These are phyloP conservation scores for Phytopythium aichiense DNA, from an alignment of 352 stramenopile species.

Conservation along the genomic window DNA sequence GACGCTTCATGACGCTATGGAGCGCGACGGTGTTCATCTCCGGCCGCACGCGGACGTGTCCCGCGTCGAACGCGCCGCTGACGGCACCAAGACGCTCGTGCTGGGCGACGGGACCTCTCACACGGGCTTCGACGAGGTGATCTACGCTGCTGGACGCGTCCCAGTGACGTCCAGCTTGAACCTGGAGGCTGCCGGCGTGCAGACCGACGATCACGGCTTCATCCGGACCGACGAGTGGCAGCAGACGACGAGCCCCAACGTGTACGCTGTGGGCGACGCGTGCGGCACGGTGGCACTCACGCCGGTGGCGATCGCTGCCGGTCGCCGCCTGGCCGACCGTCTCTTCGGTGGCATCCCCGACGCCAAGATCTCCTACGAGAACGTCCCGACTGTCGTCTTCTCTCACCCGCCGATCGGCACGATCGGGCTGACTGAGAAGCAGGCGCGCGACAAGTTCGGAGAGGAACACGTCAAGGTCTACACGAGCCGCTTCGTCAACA, in stretches of 20 bases:
- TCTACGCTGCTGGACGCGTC: slow-evolving; percentile 80
- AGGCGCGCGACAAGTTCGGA: slow-evolving; percentile 88
- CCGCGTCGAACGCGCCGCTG: slow-evolving; percentile 27
- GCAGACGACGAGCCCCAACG: slow-evolving; percentile 78
- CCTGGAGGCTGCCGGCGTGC: slow-evolving; percentile 66
- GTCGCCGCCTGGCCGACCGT: slow-evolving; percentile 77
- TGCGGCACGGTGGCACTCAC: slow-evolving; percentile 70
- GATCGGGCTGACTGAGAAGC: slow-evolving; percentile 89
- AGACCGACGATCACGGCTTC: slow-evolving; percentile 55
- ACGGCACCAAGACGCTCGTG: slow-evolving; percentile 57
- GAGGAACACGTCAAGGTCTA: slow-evolving; percentile 92
- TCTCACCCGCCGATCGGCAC: slow-evolving; percentile 95
- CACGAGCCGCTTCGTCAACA: slow-evolving; percentile 92
- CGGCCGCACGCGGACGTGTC: slow-evolving; percentile 41
- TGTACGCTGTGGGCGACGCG: slow-evolving; percentile 81
- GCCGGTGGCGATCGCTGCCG: slow-evolving; percentile 84
- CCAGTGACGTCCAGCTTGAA: slow-evolving; percentile 51
- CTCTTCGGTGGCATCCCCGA: slow-evolving; percentile 74
- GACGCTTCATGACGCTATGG: slow-evolving; percentile 57
- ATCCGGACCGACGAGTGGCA: slow-evolving; percentile 89
- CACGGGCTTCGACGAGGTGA: slow-evolving; percentile 71
- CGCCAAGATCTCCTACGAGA: slow-evolving; percentile 82
- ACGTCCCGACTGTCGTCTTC: slow-evolving; percentile 95
- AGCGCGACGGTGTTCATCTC: slow-evolving; percentile 46
- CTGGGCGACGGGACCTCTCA: slow-evolving; percentile 35